A percentile compares a stretch with the other conserved stretches of the same genome.
Conservation (phyloP, 805 yeast genomes). For the Tetrapisispora arboricola region DNA sequence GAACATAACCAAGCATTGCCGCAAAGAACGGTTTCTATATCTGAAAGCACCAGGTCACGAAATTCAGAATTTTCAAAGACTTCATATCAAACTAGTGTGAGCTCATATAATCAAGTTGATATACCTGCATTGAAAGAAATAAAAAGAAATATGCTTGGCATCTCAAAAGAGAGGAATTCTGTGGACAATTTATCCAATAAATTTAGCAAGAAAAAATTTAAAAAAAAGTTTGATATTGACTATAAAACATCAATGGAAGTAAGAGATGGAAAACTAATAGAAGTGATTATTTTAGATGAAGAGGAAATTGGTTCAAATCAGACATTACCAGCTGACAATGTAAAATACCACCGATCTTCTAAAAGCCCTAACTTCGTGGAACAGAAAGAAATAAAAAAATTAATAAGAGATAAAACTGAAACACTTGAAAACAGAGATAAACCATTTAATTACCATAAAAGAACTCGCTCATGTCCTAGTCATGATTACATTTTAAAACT, state of each 20-base stretch:
- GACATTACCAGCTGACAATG: too few species aligned
- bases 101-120: constrained; percentile 5
- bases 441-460: neutral
- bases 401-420: too few species aligned
- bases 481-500: constrained; percentile 11
- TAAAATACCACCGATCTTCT: too few species aligned
- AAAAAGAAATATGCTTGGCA: neutral
- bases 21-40: constrained; percentile 10
- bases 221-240: neutral
- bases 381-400: too few species aligned
- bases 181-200: too few species aligned
- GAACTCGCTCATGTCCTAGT: constrained; percentile 2
- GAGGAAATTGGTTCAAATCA: constrained; percentile 3
- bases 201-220: neutral
- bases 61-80: constrained; percentile 22
- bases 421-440: neutral
- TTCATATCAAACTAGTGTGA: constrained; percentile 14
- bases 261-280: constrained; percentile 18
- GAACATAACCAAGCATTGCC: neutral
- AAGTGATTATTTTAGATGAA: constrained; percentile 20
- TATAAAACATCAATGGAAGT: constrained; percentile 9
- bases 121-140: neutral
- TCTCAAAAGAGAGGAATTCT: neutral
- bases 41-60: constrained; percentile 14
- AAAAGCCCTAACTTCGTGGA: too few species aligned